Conservation (phyloP, 2,329 filamentous ascomycete species). For the Calonectria pseudoreteaudii region DNA sequence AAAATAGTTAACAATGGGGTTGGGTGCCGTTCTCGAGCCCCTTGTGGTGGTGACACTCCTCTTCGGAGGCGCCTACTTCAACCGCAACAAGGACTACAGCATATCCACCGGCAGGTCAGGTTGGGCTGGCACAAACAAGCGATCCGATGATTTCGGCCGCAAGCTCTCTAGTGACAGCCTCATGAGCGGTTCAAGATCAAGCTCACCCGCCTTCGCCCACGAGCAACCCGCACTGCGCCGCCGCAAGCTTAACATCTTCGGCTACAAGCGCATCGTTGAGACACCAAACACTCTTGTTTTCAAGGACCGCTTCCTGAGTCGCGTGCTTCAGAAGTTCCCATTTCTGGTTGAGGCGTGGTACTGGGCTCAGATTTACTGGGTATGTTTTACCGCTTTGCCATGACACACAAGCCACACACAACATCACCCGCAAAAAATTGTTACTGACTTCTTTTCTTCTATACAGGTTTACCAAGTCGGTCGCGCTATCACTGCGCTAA, state of each 20-base stretch:
- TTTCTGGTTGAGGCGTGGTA: constrained; percentile 83
- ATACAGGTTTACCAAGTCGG: constrained; percentile 78
- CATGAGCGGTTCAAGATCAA: constrained; percentile 39
- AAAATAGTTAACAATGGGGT: constrained; percentile 46
- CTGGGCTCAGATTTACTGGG: constrained; percentile 83
- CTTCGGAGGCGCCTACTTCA: constrained; percentile 58
- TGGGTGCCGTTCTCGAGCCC: constrained; percentile 56
- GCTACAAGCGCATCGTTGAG: constrained; percentile 45
- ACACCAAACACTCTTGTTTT: constrained; percentile 49
- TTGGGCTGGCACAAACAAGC: constrained; percentile 42
- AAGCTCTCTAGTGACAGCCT: constrained; percentile 43
- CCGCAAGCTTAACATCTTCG: constrained; percentile 49
- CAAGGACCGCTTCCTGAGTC: constrained; percentile 49
- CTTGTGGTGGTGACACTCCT: constrained; percentile 56
- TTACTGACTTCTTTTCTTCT: background rate
- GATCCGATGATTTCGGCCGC: constrained; percentile 43
- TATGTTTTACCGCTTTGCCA: constrained; percentile 49
- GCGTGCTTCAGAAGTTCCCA: constrained; percentile 74
- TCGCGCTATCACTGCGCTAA: constrained; percentile 77
- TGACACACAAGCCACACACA: background rate
- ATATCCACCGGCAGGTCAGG: constrained; percentile 38
- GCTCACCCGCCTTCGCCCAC: constrained; percentile 42
- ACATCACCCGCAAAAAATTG: background rate
- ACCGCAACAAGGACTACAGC: constrained; percentile 54
- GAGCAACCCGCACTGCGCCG: constrained; percentile 46